These are phyloP conservation scores for Exophiala oligosperma DNA, from an alignment of 2,329 filamentous ascomycete species.

Conservation along the genomic window DNA sequence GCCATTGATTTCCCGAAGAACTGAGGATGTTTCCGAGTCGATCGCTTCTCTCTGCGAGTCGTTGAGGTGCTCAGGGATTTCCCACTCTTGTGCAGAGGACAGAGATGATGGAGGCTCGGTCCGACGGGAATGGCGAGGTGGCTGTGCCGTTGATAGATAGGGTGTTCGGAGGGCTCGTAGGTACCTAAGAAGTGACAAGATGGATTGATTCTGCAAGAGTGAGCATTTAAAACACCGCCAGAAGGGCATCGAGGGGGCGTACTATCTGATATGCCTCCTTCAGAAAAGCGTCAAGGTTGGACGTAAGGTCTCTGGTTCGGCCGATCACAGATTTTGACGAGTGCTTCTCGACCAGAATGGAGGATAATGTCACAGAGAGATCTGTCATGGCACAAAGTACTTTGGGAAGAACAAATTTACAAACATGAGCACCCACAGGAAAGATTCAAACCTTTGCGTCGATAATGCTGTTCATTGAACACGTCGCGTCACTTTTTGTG, in stretches of 20 bases:
- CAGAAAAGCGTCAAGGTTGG: slow-evolving; percentile 75
- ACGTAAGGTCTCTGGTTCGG: slow-evolving; percentile 16
- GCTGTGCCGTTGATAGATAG: slow-evolving; percentile 76
- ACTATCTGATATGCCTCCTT: slow-evolving; percentile 95
- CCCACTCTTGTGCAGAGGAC: slow-evolving; percentile 33
- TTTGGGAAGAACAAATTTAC: too few relatives aligned
- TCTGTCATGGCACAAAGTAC: slow-evolving; percentile 16
- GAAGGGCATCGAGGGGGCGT: slow-evolving; percentile 34
- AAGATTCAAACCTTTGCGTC: too few relatives aligned
- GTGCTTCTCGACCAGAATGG: slow-evolving; percentile 25
- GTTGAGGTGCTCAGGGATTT: slow-evolving; percentile 60
- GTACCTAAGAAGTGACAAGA: slow-evolving; percentile 75
- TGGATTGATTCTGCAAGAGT: slow-evolving; percentile 71
- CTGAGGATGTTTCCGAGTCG: slow-evolving; percentile 80
- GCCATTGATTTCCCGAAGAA: slow-evolving; percentile 80
- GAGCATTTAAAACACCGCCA: slow-evolving; percentile 29
- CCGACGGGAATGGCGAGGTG: slow-evolving; percentile 42
- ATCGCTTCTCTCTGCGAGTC: slow-evolving; percentile 83
- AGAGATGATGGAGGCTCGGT: slow-evolving; percentile 35
- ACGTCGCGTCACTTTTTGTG: neutral
- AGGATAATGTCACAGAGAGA: slow-evolving; percentile 18
- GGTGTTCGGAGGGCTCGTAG: slow-evolving; percentile 81
- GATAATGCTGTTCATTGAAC: neutral
- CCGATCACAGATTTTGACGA: slow-evolving; percentile 14
- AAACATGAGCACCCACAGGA: too few relatives aligned